Base-by-base conservation (phyloP, 2,329 filamentous ascomycete genomes). In the Drechslerella dactyloides region DNA sequence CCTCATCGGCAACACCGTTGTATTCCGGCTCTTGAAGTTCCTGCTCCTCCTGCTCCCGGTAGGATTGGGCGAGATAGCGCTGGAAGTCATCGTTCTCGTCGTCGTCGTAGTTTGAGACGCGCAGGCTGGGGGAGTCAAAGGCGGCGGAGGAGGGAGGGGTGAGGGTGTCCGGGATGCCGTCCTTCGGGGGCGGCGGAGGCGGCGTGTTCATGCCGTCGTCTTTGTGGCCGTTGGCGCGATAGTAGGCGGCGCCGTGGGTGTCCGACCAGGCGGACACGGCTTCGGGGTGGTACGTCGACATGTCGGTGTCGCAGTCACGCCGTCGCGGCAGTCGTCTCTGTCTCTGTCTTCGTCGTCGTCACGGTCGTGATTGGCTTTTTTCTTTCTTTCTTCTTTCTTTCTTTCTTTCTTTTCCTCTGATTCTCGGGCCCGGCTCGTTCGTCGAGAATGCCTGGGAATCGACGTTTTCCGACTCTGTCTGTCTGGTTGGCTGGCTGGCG, bases 71-170 rank as follows among this genome's bases (percentile, higher is more conserved):
- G 54, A 70, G 66, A 44, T 70, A 70, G 30, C 66, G 66, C 35
- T 70, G 66, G 33, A 70, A 70, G 50, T 70, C 66, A 51, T 70
- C 61, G 44, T 55, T 60, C 35, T 73, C 62, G 35, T 65, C 69
- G 21, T 60, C 56, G 8, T 68, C 56, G 56, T 73, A 66, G 30
- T 66, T 27, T 24, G 69, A 57, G 13, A 66, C 66, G n/a, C 35
- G 19, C 19, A 73, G 61, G 44, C 56, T 57, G 15, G 69, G 62
- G 8, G 69, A 66, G 51, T 73, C 57, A 24, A 66, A 61, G 35
- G 69, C 55, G 17, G 63, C 48, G 17, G 63, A 68, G 17, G 61
- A 65, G 24, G 69, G 69, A 15, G 69, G 69, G 48, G 69, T 73
- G 8, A 73, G 52, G 15, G 69, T 64, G 52, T 66, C 62, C 33